Evolutionary conservation across 352 stramenopile species (phyloP), one percentile per base, ranked within the genome.

Genomic region (Globisporangium nodosum): DNA sequence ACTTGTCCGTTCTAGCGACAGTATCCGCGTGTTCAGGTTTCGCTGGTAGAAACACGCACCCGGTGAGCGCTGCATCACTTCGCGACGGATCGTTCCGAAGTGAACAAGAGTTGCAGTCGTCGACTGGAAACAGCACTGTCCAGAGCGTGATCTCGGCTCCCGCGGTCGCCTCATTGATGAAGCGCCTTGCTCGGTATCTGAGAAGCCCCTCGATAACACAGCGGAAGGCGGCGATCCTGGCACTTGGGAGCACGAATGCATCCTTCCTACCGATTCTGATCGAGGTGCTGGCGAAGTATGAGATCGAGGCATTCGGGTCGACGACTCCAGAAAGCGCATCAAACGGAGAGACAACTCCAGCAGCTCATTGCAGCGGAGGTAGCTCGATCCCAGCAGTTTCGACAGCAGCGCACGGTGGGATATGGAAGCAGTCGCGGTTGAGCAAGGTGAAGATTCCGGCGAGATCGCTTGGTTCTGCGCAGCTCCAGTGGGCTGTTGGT

Each of bases 401-500:
- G 18, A 37, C 59, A 0, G 33, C 40, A 8, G 46, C 58, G 11
- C 52, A 51, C 12, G 27, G 18, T n/a, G 24, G 9, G 8, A 52
- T 57, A 35, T 53, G 53, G 33, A 69, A 59, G 45, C 50, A 66
- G 46, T 60, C 56, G 24, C 61, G 60, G 5, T 24, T 43, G 6
- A 33, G 33, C 12, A 67, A 57, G 55, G 31, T 37, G 20, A 69
- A 69, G 43, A 6, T 33, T 9, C 13, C 31, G 12, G 54, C 5
- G 35, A 64, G 68, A 11, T 11, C 31, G 16, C 15, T 61, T 51
- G 27, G 49, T 18, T 57, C 60, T 70, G 39, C 74, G 0, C 67
- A 71, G 15, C 55, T 88, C 0, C 83, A 81, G 46, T 91, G 81
- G 78, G 76, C 81, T 1, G 31, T 93, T 0, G 71, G 68, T 9